Conservation (phyloP, 371 early-diverging fungal genomes). For the Mucor saturninus region DNA sequence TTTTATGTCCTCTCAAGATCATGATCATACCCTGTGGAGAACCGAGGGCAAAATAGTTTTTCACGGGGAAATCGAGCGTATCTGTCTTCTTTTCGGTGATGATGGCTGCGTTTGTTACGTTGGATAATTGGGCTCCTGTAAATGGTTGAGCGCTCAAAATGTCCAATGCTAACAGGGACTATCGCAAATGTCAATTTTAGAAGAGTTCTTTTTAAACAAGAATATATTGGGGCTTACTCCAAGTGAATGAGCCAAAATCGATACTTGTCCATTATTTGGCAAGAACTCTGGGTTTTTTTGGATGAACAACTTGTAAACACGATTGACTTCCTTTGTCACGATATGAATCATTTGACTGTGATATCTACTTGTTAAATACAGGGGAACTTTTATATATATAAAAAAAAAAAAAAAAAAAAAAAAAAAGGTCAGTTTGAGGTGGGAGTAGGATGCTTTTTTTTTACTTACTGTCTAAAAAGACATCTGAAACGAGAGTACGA, state of each 20-base stretch:
- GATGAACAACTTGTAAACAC: conserved; percentile 73
- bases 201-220: no score
- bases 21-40: conserved; percentile 82
- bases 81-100: conserved; percentile 21
- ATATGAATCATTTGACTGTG: conserved; percentile 80
- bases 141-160: conserved; percentile 71
- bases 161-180: conserved; percentile 79
- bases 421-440: no score
- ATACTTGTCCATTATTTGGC: conserved; percentile 70
- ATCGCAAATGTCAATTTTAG: not conserved
- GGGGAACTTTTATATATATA: conserved; percentile 60
- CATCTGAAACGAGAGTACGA: conserved; percentile 81
- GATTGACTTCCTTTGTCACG: conserved; percentile 77
- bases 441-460: no score
- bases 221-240: conserved; percentile 50
- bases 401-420: not conserved
- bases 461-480: conserved; percentile 76
- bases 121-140: conserved; percentile 4
- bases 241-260: conserved; percentile 82
- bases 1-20: conserved; percentile 70
- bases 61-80: conserved; percentile 47
- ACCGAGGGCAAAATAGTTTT: conserved; percentile 74
- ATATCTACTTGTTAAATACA: conserved; percentile 84
- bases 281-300: conserved; percentile 76
- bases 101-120: conserved; percentile 1